Percentiles rank a stretch among this genome's conserved stretches.
Evolutionary conservation across 257 asterid species (phyloP).

Genomic region (Thymus mandschuricus): DNA sequence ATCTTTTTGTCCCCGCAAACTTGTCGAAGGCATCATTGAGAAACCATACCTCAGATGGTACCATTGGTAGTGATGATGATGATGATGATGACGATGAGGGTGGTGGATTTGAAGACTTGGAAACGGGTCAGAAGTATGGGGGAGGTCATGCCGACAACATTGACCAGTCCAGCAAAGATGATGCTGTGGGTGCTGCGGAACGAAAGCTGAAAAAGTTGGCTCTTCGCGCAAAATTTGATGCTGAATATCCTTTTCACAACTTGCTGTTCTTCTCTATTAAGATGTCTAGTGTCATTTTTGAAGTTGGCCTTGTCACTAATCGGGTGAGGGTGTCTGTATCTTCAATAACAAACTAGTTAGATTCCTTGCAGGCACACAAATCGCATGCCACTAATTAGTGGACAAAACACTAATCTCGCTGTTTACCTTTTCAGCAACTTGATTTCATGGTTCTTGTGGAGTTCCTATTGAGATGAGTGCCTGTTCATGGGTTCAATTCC

Average conservation of each 20-base stretch:
- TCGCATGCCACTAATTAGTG: constrained; percentile 8
- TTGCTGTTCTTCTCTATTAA: constrained; percentile 2
- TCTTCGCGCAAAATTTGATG: constrained; percentile 90
- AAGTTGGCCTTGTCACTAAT: background rate
- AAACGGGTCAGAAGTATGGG: constrained; percentile 81
- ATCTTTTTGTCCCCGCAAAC: constrained; percentile 89
- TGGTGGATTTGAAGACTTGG: constrained; percentile 96
- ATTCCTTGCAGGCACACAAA: constrained; percentile 14
- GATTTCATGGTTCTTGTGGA: constrained; percentile 21
- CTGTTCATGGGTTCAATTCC: constrained; percentile 16
- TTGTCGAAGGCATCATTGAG: constrained; percentile 83
- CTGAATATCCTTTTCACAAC: constrained; percentile 71
- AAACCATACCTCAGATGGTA: constrained; percentile 51
- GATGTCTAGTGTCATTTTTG: constrained; percentile 6
- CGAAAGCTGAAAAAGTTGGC: constrained; percentile 88
- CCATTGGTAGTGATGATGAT: constrained; percentile 28
- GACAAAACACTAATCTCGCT: background rate
- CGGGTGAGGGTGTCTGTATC: background rate
- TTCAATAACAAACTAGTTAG: background rate
- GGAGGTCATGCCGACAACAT: constrained; percentile 36
- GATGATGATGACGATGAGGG: constrained; percentile 48
- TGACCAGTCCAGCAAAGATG: constrained; percentile 43
- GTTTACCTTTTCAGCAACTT: constrained; percentile 14
- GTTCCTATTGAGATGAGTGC: constrained; percentile 17
- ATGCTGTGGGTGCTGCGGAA: constrained; percentile 60